These are phyloP conservation scores for Steccherinum ochraceum DNA, from an alignment of 768 basidiomycete species.

Conservation along the genomic window DNA sequence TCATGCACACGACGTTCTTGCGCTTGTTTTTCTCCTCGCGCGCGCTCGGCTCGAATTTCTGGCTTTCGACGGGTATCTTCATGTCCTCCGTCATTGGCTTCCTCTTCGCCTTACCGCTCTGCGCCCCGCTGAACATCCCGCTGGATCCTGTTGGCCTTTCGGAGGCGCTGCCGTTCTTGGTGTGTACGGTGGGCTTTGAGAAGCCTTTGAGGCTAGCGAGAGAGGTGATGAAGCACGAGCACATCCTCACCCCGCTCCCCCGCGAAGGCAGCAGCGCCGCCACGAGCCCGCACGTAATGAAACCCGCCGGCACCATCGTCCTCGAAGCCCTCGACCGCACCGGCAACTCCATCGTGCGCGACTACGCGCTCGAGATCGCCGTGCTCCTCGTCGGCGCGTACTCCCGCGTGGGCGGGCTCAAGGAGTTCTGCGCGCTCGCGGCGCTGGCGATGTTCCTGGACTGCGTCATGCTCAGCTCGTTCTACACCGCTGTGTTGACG, in stretches of 20 bases:
- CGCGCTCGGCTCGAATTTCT: constrained; percentile 71
- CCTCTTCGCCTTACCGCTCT: constrained; percentile 73
- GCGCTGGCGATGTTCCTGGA: constrained; percentile 84
- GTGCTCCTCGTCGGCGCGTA: constrained; percentile 85
- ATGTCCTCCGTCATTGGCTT: constrained; percentile 79
- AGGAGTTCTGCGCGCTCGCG: constrained; percentile 92
- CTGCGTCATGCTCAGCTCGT: constrained; percentile 83
- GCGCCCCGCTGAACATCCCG: constrained; percentile 72
- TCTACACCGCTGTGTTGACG: constrained; percentile 83
- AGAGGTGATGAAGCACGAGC: constrained; percentile 82
- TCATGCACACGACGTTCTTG: constrained; percentile 96
- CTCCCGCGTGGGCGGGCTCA: constrained; percentile 80
- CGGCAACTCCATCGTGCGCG: constrained; percentile 81
- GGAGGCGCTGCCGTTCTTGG: constrained; percentile 95
- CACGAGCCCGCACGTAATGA: constrained; percentile 35
- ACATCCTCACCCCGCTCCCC: constrained; percentile 23
- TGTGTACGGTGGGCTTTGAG: constrained; percentile 97
- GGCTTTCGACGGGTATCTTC: constrained; percentile 71
- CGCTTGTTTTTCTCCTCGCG: constrained; percentile 86
- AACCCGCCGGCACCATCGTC: constrained; percentile 78
- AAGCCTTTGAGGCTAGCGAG: constrained; percentile 90
- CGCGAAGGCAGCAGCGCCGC: background rate
- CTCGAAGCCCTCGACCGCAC: constrained; percentile 75
- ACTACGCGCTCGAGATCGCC: constrained; percentile 89
- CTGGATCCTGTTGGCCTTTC: constrained; percentile 91